phyloP scores from a whole-genome alignment of 257 asterid genomes.

The Nicotiana otophora region DNA sequence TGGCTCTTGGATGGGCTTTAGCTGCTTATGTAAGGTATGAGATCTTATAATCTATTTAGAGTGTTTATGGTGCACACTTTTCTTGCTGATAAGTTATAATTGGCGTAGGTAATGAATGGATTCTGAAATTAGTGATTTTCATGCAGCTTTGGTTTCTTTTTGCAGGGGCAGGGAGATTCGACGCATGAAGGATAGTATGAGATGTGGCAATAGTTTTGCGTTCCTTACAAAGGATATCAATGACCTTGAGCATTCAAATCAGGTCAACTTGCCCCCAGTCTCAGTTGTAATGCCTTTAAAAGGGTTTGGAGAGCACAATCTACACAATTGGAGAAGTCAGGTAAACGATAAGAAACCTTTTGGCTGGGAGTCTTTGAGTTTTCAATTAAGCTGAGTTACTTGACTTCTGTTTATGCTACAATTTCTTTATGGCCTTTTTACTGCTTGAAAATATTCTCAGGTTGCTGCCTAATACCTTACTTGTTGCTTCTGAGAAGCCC shows the following conservation, averaged over 20 bases:
- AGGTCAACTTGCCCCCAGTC: conserved; percentile 78
- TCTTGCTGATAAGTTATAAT: not conserved
- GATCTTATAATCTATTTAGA: not conserved
- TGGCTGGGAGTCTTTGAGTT: not conserved
- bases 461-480: not conserved
- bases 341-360: conserved; percentile 29
- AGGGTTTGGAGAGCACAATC: conserved; percentile 97
- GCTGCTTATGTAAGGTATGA: conserved; percentile 89
- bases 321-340: conserved; percentile 98
- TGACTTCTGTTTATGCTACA: not conserved
- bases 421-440: not conserved
- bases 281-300: conserved; percentile 96
- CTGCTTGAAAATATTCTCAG: not conserved
- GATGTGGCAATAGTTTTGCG: conserved; percentile 66
- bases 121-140: conserved; percentile 6
- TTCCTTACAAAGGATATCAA: conserved; percentile 66
- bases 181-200: conserved; percentile 44
- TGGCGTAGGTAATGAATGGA: conserved; percentile 7
- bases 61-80: not conserved
- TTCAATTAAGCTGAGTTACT: not conserved
- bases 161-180: conserved; percentile 82
- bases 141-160: conserved; percentile 18
- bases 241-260: conserved; percentile 80
- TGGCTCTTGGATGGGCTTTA: conserved; percentile 93
- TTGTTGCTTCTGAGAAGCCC: not conserved